Evolutionary conservation across 106 monocot species (phyloP).

Genomic region (Chionographis japonica): DNA sequence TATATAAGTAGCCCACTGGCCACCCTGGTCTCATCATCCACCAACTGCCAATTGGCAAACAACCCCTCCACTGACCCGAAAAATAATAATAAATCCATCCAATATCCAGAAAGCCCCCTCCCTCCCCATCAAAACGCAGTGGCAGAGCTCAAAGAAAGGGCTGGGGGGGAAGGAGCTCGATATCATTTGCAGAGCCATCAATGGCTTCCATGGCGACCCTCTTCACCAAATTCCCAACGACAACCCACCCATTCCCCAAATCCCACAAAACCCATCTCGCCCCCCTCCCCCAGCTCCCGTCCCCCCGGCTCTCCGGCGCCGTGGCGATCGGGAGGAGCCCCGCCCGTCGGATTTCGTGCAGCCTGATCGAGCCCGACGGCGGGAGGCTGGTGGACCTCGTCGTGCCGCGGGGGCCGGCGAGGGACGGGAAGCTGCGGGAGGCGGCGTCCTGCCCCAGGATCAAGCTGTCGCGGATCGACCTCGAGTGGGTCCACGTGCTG

Average conservation of each 20-base stretch:
- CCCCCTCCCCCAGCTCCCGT: conserved; percentile 4
- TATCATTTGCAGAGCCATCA: not conserved
- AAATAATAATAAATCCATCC: too few species aligned
- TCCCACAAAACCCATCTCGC: not conserved
- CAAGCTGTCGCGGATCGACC: conserved; percentile 52
- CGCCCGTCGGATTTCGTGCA: conserved; percentile 11
- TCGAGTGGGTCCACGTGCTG: conserved; percentile 93
- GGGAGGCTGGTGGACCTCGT: conserved; percentile 79
- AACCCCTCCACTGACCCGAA: too few species aligned
- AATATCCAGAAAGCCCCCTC: too few species aligned
- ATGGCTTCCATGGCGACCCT: conserved; percentile 22
- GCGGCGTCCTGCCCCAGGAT: conserved; percentile 38
- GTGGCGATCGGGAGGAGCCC: not conserved
- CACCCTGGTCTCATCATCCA: too few species aligned
- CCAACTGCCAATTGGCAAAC: too few species aligned
- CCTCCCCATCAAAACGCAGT: not conserved
- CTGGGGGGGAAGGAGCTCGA: not conserved
- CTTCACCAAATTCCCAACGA: conserved; percentile 5
- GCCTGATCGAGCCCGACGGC: conserved; percentile 88
- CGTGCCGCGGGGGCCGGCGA: conserved; percentile 30
- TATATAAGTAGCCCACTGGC: too few species aligned
- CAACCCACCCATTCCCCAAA: not conserved
- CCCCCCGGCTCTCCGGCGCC: not conserved
- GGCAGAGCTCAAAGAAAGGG: not conserved
- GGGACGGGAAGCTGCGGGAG: conserved; percentile 49